Evolutionary conservation across 345 rosid species (phyloP), one percentile per base, ranked within the genome.

Genomic region (Leavenworthia alabamica): DNA sequence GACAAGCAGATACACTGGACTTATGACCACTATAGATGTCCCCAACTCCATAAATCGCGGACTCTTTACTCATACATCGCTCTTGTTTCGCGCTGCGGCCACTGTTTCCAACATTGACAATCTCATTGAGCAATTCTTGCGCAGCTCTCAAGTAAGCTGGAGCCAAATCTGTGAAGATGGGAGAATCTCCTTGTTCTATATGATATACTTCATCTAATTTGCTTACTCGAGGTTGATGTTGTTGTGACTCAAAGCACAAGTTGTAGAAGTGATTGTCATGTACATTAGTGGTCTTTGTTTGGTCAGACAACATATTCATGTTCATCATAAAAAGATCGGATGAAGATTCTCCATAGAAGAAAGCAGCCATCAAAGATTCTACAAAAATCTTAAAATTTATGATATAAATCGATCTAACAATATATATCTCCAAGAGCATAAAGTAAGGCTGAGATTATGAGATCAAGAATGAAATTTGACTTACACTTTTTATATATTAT

Each of bases 51-150:
- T 36, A n/a, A 1, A 35, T 40, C 24, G 13, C 41, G 5, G 40
- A 45, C 8, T 63, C 66, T 11, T 43, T 60, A 72, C 73, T 68
- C 40, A 67, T 43, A 0, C 3, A 14, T 29, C 6, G 62, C 6
- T 44, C 61, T 53, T 17, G 20, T 61, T 36, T 53, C 4, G 47
- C 5, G 12, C 26, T 35, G 8, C 20, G 23, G 31, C 40, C 8
- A 35, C 57, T 54, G 23, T 60, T 73, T 62, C 73, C 80, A 37
- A 86, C 81, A 35, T 71, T 73, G 10, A 80, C 86, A 43, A 86
- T 82, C 64, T 83, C 93, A 52, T 82, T 85, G 12, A 88, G 83
- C 20, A 88, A 78, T 75, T 86, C 90, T 61, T 86, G 96, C 7
- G 85, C 77, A 7, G 86, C 90, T 64, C 65, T 79, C 71, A 88